A percentile compares a stretch with the other conserved stretches of the same genome.
phyloP scores from a whole-genome alignment of 768 basidiomycete genomes.

The Russula olivacea region DNA sequence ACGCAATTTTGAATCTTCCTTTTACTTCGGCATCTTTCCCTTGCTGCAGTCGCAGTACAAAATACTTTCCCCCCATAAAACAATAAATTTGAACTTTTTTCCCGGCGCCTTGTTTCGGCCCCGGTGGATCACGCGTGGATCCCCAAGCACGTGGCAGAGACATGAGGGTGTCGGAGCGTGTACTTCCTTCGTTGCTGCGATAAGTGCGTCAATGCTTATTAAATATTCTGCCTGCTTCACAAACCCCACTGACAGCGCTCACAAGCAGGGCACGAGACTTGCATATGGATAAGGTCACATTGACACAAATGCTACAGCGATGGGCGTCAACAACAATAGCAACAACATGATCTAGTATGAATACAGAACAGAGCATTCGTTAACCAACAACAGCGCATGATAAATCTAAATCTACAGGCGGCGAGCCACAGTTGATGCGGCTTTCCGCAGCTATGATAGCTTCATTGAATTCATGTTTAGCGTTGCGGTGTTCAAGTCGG shows the following conservation, averaged over 20 bases:
- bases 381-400: not conserved
- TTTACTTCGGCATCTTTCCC: no score
- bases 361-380: constrained; percentile 30
- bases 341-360: not conserved
- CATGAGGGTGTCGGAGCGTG: no score
- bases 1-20: no score
- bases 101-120: no score
- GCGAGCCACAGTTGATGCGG: not conserved
- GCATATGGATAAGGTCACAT: not conserved
- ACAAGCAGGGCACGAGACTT: not conserved
- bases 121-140: no score
- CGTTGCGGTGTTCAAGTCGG: not conserved
- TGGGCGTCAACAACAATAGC: not conserved
- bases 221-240: no score
- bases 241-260: not conserved
- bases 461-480: not conserved
- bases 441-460: not conserved
- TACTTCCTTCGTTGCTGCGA: no score
- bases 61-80: no score
- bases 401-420: not conserved
- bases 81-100: no score
- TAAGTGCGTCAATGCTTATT: no score
- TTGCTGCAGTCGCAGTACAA: no score
- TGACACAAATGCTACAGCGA: not conserved
- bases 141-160: no score